These are phyloP conservation scores for Carnegiea gigantea DNA, from an alignment of 179 eudicot species.

Conservation along the genomic window DNA sequence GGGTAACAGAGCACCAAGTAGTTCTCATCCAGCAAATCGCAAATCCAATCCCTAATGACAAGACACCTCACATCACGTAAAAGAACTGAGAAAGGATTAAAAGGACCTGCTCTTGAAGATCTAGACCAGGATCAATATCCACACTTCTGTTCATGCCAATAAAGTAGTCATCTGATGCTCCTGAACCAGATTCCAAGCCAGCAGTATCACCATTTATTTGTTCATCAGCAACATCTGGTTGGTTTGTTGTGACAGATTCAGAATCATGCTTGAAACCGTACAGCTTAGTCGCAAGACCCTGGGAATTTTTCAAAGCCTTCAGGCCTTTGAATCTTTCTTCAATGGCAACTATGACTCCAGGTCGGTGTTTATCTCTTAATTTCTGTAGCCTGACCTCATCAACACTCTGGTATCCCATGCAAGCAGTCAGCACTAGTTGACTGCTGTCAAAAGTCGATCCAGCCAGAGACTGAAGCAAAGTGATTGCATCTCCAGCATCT, in stretches of 20 bases:
- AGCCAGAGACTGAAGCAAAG: slow-evolving; percentile 90
- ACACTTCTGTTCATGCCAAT: slow-evolving; percentile 39
- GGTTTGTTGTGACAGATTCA: slow-evolving; percentile 43
- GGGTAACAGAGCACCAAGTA: neutral
- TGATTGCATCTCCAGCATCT: slow-evolving; percentile 99
- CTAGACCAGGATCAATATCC: slow-evolving; percentile 66
- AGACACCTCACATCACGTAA: neutral
- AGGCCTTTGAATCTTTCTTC: slow-evolving; percentile 89
- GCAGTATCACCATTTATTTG: slow-evolving; percentile 48
- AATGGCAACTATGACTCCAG: slow-evolving; percentile 60
- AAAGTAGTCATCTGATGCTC: slow-evolving; percentile 48
- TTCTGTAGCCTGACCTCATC: slow-evolving; percentile 66
- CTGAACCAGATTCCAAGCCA: slow-evolving; percentile 47
- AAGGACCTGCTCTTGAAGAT: slow-evolving; percentile 89
- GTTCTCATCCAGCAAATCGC: slow-evolving; percentile 1
- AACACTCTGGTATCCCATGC: slow-evolving; percentile 97
- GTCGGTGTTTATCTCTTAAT: slow-evolving; percentile 76
- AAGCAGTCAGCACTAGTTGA: slow-evolving; percentile 96
- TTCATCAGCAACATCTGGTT: slow-evolving; percentile 44
- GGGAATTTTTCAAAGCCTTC: slow-evolving; percentile 61
- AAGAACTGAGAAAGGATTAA: slow-evolving; percentile 12
- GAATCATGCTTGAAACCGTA: slow-evolving; percentile 63
- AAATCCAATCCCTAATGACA: neutral
- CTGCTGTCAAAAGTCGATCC: slow-evolving; percentile 99
- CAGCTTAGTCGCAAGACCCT: slow-evolving; percentile 79